phyloP scores from a whole-genome alignment of 345 rosid species.

The Pistacia integerrima region DNA sequence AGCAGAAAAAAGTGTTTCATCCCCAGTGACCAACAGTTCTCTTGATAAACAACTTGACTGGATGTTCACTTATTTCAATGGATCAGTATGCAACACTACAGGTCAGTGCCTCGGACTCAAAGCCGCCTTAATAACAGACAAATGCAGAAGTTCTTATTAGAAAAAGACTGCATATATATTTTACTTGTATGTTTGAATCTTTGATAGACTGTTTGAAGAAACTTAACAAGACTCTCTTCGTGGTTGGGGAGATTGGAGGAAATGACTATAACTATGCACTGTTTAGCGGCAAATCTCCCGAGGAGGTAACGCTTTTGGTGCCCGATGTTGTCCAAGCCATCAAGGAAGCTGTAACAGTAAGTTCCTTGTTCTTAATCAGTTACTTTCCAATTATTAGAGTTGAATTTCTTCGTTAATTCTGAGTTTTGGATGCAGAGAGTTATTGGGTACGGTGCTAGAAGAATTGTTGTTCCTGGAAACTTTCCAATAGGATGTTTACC shows the following conservation, averaged over 20 bases:
- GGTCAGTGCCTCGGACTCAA: background rate
- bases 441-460: background rate
- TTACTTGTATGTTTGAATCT: too few species aligned
- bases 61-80: constrained; percentile 32
- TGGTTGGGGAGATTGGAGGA: constrained; percentile 46
- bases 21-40: constrained; percentile 35
- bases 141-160: too few species aligned
- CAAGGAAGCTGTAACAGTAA: constrained; percentile 23
- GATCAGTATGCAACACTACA: background rate
- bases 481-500: constrained; percentile 22
- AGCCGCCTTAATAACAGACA: too few species aligned
- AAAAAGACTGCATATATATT: too few species aligned
- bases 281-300: constrained; percentile 19
- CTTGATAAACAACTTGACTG: constrained; percentile 33
- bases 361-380: too few species aligned
- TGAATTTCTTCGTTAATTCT: background rate
- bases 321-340: constrained; percentile 42
- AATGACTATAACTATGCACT: constrained; percentile 42
- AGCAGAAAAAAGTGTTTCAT: constrained; percentile 17
- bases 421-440: constrained; percentile 14
- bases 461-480: constrained; percentile 22
- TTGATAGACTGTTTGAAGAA: constrained; percentile 12
- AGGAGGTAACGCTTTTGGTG: constrained; percentile 26
- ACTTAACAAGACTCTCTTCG: constrained; percentile 31
- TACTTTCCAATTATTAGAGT: too few species aligned